Conservation (phyloP, 306 rosid species). For the Amphicarpaea edgeworthii region DNA sequence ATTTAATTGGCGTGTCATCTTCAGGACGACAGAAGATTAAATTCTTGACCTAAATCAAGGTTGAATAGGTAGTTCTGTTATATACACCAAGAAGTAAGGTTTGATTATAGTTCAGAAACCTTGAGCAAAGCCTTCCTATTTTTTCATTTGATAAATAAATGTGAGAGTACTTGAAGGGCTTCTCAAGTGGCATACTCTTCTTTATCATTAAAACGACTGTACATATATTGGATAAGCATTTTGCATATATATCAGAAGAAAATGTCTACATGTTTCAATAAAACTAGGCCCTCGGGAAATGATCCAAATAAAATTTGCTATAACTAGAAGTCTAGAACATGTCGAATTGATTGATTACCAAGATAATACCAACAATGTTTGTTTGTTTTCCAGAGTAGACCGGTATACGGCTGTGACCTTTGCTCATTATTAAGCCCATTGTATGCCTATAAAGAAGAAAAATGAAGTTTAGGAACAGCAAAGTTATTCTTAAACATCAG, state of each 20-base stretch:
- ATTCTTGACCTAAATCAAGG: slow-evolving; percentile 64
- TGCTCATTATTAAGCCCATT: slow-evolving; percentile 68
- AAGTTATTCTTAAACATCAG: background rate
- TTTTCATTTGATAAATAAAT: too few relatives aligned
- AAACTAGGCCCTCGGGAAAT: background rate
- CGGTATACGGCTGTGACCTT: slow-evolving; percentile 78
- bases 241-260: background rate
- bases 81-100: too few relatives aligned
- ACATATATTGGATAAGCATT: background rate
- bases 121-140: too few relatives aligned
- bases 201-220: too few relatives aligned
- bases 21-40: slow-evolving; percentile 67
- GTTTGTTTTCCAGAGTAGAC: slow-evolving; percentile 60
- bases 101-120: too few relatives aligned
- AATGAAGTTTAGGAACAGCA: background rate
- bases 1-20: slow-evolving; percentile 72
- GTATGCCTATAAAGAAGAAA: slow-evolving; percentile 55
- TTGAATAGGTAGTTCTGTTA: background rate
- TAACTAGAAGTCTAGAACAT: background rate
- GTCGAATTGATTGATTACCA: slow-evolving; percentile 53
- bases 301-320: slow-evolving; percentile 10
- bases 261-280: background rate
- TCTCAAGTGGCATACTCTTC: too few relatives aligned
- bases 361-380: slow-evolving; percentile 71
- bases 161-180: too few relatives aligned